Conservation (phyloP, 257 asterid species). For the Leonotis leonurus region DNA sequence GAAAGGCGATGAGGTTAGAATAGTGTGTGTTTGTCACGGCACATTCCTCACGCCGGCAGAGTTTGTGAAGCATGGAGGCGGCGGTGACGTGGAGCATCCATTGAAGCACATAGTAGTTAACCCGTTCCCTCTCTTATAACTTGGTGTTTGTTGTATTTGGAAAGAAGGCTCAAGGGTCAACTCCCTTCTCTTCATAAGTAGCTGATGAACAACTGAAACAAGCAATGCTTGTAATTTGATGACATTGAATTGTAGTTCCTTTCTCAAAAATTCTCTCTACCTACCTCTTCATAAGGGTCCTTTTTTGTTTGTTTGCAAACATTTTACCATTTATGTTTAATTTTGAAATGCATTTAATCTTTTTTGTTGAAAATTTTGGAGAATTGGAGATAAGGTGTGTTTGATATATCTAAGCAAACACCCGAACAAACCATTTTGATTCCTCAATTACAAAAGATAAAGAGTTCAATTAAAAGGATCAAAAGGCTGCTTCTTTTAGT, state of each 20-base stretch:
- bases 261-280: not conserved
- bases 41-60: constrained; percentile 66
- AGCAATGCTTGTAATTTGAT: not conserved
- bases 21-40: constrained; percentile 86
- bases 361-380: not conserved
- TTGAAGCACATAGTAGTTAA: constrained; percentile 63
- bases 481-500: constrained; percentile 12
- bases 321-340: not conserved
- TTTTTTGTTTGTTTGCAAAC: not conserved
- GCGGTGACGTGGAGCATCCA: constrained; percentile 60
- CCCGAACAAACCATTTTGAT: too few species aligned
- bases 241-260: not conserved
- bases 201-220: not conserved
- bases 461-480: not conserved
- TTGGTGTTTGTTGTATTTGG: not conserved
- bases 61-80: constrained; percentile 73
- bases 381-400: too few species aligned
- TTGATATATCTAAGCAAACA: too few species aligned
- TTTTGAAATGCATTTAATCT: not conserved
- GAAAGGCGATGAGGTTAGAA: constrained; percentile 71
- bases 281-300: not conserved
- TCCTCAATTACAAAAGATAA: too few species aligned
- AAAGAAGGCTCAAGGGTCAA: constrained; percentile 8
- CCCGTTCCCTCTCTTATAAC: constrained; percentile 41
- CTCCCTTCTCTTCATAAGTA: too few species aligned